Evolutionary conservation across 495 filamentous ascomycete genomes (phyloP).

Genomic region (Diplogelasinospora grovesii): DNA sequence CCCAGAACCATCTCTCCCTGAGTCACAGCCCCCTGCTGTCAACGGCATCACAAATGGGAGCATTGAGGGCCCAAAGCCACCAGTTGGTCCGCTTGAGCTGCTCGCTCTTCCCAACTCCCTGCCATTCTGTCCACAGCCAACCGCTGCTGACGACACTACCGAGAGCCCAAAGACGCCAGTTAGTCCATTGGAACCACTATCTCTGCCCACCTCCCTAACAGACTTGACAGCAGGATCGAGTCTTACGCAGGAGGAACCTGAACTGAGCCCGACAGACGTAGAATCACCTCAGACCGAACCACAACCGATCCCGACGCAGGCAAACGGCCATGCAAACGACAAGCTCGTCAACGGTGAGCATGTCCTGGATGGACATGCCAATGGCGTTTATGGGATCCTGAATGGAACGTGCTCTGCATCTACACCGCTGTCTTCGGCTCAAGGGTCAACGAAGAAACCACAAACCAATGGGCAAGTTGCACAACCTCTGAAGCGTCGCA

Average conservation of each 20-base stretch:
- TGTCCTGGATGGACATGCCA: background rate
- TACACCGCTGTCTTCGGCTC: background rate
- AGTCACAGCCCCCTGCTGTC: too few relatives aligned
- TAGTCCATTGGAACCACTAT: constrained; percentile 22
- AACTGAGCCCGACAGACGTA: background rate
- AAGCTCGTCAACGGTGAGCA: background rate
- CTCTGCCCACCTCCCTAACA: constrained; percentile 18
- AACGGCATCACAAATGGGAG: too few relatives aligned
- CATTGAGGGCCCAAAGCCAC: constrained; percentile 4
- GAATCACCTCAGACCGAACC: background rate
- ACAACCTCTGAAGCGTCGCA: constrained; percentile 33
- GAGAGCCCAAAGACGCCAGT: constrained; percentile 14
- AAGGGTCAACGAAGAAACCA: constrained; percentile 1
- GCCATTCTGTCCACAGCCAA: background rate
- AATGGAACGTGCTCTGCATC: constrained; percentile 5
- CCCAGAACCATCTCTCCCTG: background rate
- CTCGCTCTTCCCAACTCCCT: constrained; percentile 18
- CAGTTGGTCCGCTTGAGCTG: constrained; percentile 22
- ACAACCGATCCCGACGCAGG: background rate
- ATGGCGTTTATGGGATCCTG: background rate
- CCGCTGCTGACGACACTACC: background rate
- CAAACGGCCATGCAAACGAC: background rate
- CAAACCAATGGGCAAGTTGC: background rate
- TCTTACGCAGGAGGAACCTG: background rate
- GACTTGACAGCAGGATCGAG: constrained; percentile 1